These are phyloP conservation scores for Ceratocystis lukuohia DNA, from an alignment of 2,329 filamentous ascomycete species.

Conservation along the genomic window DNA sequence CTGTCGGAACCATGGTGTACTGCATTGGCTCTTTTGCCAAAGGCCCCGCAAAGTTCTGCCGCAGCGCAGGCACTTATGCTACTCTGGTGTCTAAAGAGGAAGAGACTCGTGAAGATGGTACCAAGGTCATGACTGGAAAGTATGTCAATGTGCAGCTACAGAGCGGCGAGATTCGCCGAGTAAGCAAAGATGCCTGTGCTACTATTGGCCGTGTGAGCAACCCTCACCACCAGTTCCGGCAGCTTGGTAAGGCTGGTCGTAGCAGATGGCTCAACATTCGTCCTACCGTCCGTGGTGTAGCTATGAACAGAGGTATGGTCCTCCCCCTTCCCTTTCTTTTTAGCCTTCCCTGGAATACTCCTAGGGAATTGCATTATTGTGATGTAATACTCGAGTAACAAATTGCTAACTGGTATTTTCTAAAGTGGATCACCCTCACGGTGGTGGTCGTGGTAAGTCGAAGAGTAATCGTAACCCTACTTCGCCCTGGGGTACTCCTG, in stretches of 20 bases:
- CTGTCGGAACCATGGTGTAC: conserved; percentile 82
- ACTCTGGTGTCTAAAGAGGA: conserved; percentile 83
- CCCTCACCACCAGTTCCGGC: conserved; percentile 74
- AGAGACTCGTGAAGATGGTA: conserved; percentile 46
- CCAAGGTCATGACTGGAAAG: conserved; percentile 52
- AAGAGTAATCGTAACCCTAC: conserved; percentile 95
- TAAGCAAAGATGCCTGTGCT: conserved; percentile 83
- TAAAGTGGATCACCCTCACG: conserved; percentile 86
- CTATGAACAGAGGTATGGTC: conserved; percentile 81
- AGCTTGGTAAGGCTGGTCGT: conserved; percentile 89
- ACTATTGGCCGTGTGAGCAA: conserved; percentile 94
- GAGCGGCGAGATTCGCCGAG: conserved; percentile 81
- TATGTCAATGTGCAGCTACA: conserved; percentile 77
- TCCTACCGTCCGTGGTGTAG: conserved; percentile 89
- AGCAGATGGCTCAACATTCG: conserved; percentile 88
- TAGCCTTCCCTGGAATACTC: not conserved
- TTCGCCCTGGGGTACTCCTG: conserved; percentile 90
- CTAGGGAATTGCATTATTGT: too few species aligned
- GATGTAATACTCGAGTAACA: not conserved
- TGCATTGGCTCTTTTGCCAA: conserved; percentile 68
- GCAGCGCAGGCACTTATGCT: conserved; percentile 85
- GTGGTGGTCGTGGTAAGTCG: conserved; percentile 97
- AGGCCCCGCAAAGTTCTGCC: conserved; percentile 75
- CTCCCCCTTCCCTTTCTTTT: not conserved
- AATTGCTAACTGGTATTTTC: conserved; percentile 5